Evolutionary conservation across 768 basidiomycete genomes (phyloP), one percentile per base, ranked within the genome.

Genomic region (Kwoniella sp.): DNA sequence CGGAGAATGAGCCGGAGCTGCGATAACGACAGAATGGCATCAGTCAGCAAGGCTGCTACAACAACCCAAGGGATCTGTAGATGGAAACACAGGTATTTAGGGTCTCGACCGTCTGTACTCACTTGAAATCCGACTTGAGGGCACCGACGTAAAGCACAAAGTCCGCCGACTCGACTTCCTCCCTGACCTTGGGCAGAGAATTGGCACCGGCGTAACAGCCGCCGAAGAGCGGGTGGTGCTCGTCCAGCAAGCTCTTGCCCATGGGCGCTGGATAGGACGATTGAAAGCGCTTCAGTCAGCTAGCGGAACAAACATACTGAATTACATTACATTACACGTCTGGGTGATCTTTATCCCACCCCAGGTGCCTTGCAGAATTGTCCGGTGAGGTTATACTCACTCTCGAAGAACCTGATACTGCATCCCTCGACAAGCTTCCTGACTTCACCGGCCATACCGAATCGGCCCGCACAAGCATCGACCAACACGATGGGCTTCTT

Each of bases 401-500:
- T 80, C 67, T 75, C 76, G 55, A 81, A 81, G 70, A 79, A 79
- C 54, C 79, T 37, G 25, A 81, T 67, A n/a, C 70, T 73, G 38
- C 68, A 69, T 0, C 50, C 70, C 58, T 81, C 79, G 26, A 81
- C 78, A 30, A 81, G 63, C 61, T 74, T 69, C 23, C 75, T 61
- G 15, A 81, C 68, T 34, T 59, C 68, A 9, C 63, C 65, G 15
- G 73, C 73, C 73, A 76, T 75, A n/a, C 79, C 79, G 51, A 79
- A 81, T 60, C 79, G 34, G 17, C 75, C 75, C 8, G 72, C 71
- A 71, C 79, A 81, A 9, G 75, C 73, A 60, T 81, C 79, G 22
- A 78, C 74, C 8, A 79, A 86, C 51, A 94, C 84, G 53, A 91
- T 72, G 30, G 92, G 88, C 15, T 84, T 83, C 30, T 81, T 77